Evolutionary conservation across 805 yeast species (phyloP).

Genomic region (Cyberlindnera galapagoensis): DNA sequence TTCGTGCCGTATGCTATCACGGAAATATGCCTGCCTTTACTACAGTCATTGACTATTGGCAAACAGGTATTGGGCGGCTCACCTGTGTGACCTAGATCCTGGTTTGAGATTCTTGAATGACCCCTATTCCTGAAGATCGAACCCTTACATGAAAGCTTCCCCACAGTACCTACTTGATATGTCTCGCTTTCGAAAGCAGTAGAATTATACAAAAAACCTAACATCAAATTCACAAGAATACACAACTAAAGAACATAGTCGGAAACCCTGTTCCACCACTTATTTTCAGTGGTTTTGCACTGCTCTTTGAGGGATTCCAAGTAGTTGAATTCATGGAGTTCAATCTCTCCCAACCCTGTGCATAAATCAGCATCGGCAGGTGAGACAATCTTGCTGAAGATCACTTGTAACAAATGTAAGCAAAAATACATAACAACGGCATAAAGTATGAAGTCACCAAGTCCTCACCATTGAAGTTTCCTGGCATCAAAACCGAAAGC

Average conservation of each 20-base stretch:
- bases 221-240: neutral
- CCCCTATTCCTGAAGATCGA: no score
- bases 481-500: slow-evolving; percentile 62
- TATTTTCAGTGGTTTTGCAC: neutral
- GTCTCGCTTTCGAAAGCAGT: no score
- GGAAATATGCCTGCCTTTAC: no score
- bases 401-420: slow-evolving; percentile 45
- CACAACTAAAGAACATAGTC: no score
- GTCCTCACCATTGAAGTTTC: slow-evolving; percentile 55
- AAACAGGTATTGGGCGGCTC: no score
- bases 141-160: no score
- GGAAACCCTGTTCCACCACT: no score
- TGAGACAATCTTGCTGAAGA: slow-evolving; percentile 33
- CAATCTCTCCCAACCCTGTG: slow-evolving; percentile 47
- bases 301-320: slow-evolving; percentile 2
- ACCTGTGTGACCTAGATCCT: no score
- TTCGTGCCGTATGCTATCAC: no score
- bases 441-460: slow-evolving; percentile 68
- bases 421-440: slow-evolving; percentile 47
- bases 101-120: no score
- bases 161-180: no score
- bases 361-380: slow-evolving; percentile 45
- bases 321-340: slow-evolving; percentile 40
- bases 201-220: neutral
- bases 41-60: no score